Evolutionary conservation across 2,329 filamentous ascomycete species (phyloP).

Genomic region (Clarireedia paspali): DNA sequence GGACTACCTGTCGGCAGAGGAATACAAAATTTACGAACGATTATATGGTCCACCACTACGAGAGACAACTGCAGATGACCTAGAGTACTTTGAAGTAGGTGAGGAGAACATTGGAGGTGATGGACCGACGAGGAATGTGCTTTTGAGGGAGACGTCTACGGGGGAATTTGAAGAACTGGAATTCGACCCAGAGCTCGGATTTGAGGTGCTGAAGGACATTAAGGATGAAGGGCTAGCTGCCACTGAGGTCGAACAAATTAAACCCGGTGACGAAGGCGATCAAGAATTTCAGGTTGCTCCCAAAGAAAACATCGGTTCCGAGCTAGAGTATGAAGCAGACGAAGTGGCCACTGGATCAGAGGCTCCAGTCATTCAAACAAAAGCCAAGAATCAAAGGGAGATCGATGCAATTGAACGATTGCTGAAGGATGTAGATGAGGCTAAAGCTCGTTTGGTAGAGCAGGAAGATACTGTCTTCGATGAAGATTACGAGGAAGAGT

Average conservation of each 20-base stretch:
- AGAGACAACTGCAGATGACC: slow-evolving; percentile 51
- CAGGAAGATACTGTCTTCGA: slow-evolving; percentile 17
- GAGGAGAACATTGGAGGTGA: slow-evolving; percentile 41
- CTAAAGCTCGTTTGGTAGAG: slow-evolving; percentile 22
- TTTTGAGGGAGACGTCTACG: slow-evolving; percentile 48
- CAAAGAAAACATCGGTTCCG: not conserved
- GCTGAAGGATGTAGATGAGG: slow-evolving; percentile 26
- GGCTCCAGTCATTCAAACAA: slow-evolving; percentile 15
- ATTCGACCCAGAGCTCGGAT: slow-evolving; percentile 22
- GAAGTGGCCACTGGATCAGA: slow-evolving; percentile 13
- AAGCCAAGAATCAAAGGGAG: slow-evolving; percentile 27
- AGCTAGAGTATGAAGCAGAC: slow-evolving; percentile 30
- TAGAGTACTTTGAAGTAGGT: slow-evolving; percentile 33
- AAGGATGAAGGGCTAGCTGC: slow-evolving; percentile 5
- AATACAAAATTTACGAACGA: slow-evolving; percentile 69
- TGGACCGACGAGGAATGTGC: slow-evolving; percentile 35
- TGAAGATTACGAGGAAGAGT: slow-evolving; percentile 19
- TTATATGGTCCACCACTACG: slow-evolving; percentile 72
- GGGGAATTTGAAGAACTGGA: slow-evolving; percentile 57
- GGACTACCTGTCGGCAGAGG: slow-evolving; percentile 59
- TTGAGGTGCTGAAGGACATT: slow-evolving; percentile 28
- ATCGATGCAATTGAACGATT: slow-evolving; percentile 27
- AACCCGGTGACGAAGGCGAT: too few species aligned
- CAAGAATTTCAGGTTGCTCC: too few species aligned
- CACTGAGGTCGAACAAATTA: not conserved